A percentile compares a stretch with the other conserved stretches of the same genome.
phyloP scores from a whole-genome alignment of 23 red algal species.

The Gracilaria domingensis region DNA sequence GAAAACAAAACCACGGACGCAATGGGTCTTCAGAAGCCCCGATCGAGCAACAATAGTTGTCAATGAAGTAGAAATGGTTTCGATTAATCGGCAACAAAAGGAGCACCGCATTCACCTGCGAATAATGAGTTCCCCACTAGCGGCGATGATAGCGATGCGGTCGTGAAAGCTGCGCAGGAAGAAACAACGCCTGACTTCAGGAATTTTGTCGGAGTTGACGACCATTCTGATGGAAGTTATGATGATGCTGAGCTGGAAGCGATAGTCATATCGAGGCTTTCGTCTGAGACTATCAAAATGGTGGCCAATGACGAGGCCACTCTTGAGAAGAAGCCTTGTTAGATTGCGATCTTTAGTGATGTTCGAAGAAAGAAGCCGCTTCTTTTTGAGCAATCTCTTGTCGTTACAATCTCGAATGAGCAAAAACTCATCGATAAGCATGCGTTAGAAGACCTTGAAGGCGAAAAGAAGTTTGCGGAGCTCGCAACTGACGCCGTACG shows the following conservation, averaged over 20 bases:
- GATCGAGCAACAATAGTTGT: neutral
- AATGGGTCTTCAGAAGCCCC: neutral
- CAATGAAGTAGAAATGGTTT: neutral
- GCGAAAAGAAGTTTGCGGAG: constrained; percentile 76
- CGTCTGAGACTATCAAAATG: constrained; percentile 15
- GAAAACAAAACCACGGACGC: neutral
- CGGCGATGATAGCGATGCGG: neutral
- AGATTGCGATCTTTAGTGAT: constrained; percentile 45
- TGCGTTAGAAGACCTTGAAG: constrained; percentile 77
- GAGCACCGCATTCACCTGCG: neutral
- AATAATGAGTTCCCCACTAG: neutral
- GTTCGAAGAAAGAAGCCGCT: constrained; percentile 10
- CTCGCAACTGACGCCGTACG: constrained; percentile 51
- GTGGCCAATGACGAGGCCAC: constrained; percentile 42
- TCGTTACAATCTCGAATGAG: constrained; percentile 37
- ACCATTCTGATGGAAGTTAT: constrained; percentile 44
- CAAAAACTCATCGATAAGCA: constrained; percentile 53
- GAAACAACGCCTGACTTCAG: neutral
- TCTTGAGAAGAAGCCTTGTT: constrained; percentile 45
- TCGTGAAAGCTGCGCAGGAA: too few relatives aligned
- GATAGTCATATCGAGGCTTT: constrained; percentile 40
- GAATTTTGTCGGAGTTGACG: constrained; percentile 37
- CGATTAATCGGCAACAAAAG: neutral
- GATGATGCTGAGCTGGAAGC: constrained; percentile 36
- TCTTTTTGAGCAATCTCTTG: constrained; percentile 51